Percentiles rank a stretch among this genome's conserved stretches.
Conservation (phyloP, 768 basidiomycete genomes). For the Kwoniella mangroviensis region DNA sequence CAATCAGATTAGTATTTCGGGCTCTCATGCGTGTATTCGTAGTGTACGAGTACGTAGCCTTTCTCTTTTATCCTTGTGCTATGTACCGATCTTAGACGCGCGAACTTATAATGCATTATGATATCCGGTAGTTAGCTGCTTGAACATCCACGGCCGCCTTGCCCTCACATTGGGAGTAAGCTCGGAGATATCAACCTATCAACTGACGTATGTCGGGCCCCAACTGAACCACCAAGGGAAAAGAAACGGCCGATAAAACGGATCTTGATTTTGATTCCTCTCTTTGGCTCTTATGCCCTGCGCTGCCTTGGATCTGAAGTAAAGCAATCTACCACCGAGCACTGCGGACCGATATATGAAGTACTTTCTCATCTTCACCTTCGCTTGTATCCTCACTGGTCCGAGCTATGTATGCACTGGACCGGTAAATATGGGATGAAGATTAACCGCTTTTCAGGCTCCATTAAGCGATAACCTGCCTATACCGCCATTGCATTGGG, state of each 20-base stretch:
- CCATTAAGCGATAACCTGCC: neutral
- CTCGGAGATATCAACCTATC: too few relatives aligned
- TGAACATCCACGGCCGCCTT: neutral
- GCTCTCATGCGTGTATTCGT: too few relatives aligned
- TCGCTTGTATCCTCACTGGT: neutral
- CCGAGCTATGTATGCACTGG: neutral
- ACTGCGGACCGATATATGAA: neutral
- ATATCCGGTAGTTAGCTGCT: too few relatives aligned
- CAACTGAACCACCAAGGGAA: neutral
- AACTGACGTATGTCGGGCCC: too few relatives aligned
- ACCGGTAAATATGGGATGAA: neutral
- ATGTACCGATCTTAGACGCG: too few relatives aligned
- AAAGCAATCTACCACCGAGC: neutral
- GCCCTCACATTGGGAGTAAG: neutral
- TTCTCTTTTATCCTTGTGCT: too few relatives aligned
- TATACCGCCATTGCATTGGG: neutral
- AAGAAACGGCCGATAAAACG: neutral
- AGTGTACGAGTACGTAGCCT: too few relatives aligned
- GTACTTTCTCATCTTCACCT: neutral
- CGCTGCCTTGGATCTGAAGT: too few relatives aligned
- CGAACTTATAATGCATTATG: too few relatives aligned
- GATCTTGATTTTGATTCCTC: neutral
- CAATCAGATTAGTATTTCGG: neutral
- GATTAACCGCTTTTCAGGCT: neutral
- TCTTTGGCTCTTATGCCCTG: neutral